Percentiles rank a stretch among this genome's conserved stretches.
Evolutionary conservation across 2,329 filamentous ascomycete species (phyloP).

Genomic region (Pyrenophora seminiperda): DNA sequence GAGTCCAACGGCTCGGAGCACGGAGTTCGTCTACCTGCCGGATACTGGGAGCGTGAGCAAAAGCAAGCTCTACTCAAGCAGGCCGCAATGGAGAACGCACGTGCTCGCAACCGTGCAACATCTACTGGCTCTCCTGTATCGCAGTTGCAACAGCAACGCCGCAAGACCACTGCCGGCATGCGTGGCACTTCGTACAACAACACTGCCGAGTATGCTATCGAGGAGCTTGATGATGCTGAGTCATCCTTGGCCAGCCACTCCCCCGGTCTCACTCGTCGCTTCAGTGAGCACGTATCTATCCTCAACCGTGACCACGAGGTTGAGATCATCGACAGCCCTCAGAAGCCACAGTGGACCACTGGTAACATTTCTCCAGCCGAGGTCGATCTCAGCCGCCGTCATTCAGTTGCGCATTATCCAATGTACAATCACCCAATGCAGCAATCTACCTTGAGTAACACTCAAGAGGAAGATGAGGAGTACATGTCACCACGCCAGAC

Average conservation of each 20-base stretch:
- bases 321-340: constrained; percentile 29
- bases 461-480: constrained; percentile 40
- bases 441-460: constrained; percentile 35
- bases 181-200: constrained; percentile 65
- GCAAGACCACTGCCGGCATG: constrained; percentile 53
- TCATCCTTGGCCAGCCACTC: constrained; percentile 52
- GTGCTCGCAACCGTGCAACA: constrained; percentile 39
- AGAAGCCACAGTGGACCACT: constrained; percentile 38
- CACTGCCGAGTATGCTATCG: constrained; percentile 70
- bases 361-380: constrained; percentile 31
- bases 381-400: constrained; percentile 69
- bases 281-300: constrained; percentile 42
- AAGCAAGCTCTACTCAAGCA: constrained; percentile 44
- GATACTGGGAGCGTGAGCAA: constrained; percentile 42
- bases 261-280: constrained; percentile 40
- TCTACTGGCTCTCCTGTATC: constrained; percentile 37
- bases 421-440: constrained; percentile 35
- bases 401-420: constrained; percentile 68
- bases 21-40: constrained; percentile 48
- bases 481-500: constrained; percentile 30
- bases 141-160: constrained; percentile 29
- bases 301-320: constrained; percentile 30
- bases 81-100: constrained; percentile 45
- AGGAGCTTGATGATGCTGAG: constrained; percentile 71
- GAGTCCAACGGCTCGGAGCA: constrained; percentile 63